Base-by-base conservation (phyloP, 1,139 yeast species). In the Ogataea hybrid region DNA sequence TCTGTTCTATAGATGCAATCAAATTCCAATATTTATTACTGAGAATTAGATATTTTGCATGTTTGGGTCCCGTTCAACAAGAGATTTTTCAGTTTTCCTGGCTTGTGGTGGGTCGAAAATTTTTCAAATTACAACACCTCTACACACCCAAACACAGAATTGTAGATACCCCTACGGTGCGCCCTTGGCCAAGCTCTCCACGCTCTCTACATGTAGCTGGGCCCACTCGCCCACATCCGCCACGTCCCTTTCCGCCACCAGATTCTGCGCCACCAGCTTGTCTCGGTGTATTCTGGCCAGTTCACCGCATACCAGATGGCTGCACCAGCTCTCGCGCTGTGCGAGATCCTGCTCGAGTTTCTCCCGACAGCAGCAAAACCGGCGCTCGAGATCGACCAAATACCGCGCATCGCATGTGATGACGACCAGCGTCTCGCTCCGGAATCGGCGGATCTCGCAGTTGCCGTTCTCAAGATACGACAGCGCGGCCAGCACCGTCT, bases 291-390 rank as follows among this genome's bases (percentile, higher is more conserved):
- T 4, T 20, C 16, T 6, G 20, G 28, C 34, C 15, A 39, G n/a
- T 18, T 16, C 11, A 1, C 25, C 37, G 10, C 32, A 38, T 2
- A 39, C 8, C 18, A 33, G 20, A 25, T 39, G 42, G 32, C 42
- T 29, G 30, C 42, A 39, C 38, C 37, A 34, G 15, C 15, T 5
- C 4, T 33, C 20, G 16, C 16, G 16, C 11, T 6, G 20, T 15
- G 17, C 28, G 8, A 16, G n/a, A 32, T 32, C 33, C 30, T 16
- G 35, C 18, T 15, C 21, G 16, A 17, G 11, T 18, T 35, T 32
- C 4, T 44, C 37, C 6, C 8, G 18, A 25, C 56, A 52, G n/a
- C 52, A 44, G 40, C 56, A 52, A 35, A 41, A 44, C 45, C 46
- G 38, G 25, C 39, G 37, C 7, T 29, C 41, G 14, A 42, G 16